phyloP scores from a whole-genome alignment of 495 filamentous ascomycete genomes.

The Hypoxylon fuscum region DNA sequence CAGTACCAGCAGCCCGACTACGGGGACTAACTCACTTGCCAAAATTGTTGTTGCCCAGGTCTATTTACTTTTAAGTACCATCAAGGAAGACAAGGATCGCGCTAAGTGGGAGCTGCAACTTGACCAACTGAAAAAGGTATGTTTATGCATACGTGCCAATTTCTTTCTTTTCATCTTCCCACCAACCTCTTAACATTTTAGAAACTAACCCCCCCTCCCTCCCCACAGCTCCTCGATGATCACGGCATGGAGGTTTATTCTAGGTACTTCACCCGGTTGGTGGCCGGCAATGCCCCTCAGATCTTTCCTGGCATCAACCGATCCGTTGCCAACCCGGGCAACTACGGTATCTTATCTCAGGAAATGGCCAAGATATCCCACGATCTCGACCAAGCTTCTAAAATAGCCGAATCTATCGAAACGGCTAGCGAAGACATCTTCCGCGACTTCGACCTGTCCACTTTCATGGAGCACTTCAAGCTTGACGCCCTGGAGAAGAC shows the following conservation, averaged over 20 bases:
- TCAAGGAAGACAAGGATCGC: conserved; percentile 90
- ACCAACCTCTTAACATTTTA: conserved; percentile 32
- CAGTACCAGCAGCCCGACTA: conserved; percentile 73
- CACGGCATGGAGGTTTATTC: conserved; percentile 97
- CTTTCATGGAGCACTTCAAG: conserved; percentile 93
- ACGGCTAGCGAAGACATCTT: conserved; percentile 84
- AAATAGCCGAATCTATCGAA: conserved; percentile 93
- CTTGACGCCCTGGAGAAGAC: conserved; percentile 87
- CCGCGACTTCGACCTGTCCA: conserved; percentile 90
- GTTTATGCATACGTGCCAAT: conserved; percentile 29
- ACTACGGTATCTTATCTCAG: conserved; percentile 79
- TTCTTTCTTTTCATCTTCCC: conserved; percentile 16
- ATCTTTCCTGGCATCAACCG: conserved; percentile 82
- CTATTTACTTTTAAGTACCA: conserved; percentile 89
- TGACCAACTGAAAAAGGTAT: conserved; percentile 90
- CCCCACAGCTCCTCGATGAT: conserved; percentile 81
- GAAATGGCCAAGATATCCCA: conserved; percentile 86
- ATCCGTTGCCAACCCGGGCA: conserved; percentile 75
- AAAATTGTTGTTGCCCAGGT: conserved; percentile 96
- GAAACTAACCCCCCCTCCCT: too few relatives aligned
- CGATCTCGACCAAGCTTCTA: conserved; percentile 82
- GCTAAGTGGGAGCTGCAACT: conserved; percentile 93
- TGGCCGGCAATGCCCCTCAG: conserved; percentile 82
- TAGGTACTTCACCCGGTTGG: conserved; percentile 89
- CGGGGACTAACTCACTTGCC: conserved; percentile 68